Evolutionary conservation across 192 early-diverging fungal genomes (phyloP).

Genomic region (Umbelopsis isabellina): DNA sequence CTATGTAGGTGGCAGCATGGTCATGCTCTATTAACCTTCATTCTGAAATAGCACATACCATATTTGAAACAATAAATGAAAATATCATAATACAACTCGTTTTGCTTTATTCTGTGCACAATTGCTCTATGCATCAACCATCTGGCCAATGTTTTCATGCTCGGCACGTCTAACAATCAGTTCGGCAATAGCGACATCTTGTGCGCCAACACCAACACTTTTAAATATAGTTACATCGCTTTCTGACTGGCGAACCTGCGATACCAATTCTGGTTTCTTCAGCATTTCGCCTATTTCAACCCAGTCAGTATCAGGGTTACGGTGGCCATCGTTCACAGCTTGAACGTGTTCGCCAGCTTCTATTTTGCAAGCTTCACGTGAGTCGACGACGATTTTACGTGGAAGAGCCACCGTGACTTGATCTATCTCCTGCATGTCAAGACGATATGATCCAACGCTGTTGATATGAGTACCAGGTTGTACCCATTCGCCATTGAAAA

Average conservation of each 20-base stretch:
- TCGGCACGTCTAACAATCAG: constrained; percentile 48
- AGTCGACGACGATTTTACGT: constrained; percentile 44
- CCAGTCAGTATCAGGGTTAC: constrained; percentile 31
- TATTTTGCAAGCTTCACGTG: constrained; percentile 40
- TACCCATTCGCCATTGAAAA: constrained; percentile 49
- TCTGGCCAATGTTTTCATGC: constrained; percentile 35
- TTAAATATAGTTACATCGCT: constrained; percentile 54
- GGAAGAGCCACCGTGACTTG: constrained; percentile 38
- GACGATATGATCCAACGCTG: constrained; percentile 52
- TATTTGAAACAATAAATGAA: constrained; percentile 2
- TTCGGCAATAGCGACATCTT: constrained; percentile 55
- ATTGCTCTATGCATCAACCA: constrained; percentile 39
- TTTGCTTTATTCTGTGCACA: not conserved
- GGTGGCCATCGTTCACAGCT: constrained; percentile 34
- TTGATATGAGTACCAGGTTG: constrained; percentile 49
- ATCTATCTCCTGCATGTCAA: constrained; percentile 58
- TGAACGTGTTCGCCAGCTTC: constrained; percentile 56
- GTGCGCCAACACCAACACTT: constrained; percentile 57
- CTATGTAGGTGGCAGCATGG: no score
- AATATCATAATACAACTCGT: not conserved
- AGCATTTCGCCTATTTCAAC: constrained; percentile 36
- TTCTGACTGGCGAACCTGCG: not conserved
- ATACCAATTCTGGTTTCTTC: constrained; percentile 5
- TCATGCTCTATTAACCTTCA: not conserved
- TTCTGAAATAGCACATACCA: not conserved